Conservation (phyloP, 1,284 basidiomycete species). For the Ceratobasidium sp. region DNA sequence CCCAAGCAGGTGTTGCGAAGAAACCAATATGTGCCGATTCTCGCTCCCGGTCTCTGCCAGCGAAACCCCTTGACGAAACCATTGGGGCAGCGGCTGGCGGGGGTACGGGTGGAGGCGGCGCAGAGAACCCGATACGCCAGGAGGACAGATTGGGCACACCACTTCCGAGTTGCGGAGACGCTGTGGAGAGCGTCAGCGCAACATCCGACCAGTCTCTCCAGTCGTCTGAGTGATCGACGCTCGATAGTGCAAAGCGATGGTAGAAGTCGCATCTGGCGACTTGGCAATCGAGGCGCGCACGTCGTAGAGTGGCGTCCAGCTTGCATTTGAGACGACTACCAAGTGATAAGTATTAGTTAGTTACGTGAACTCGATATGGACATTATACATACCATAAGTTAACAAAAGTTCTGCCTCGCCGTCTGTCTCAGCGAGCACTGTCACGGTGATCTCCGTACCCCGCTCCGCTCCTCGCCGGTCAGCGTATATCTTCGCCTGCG, state of each 20-base stretch:
- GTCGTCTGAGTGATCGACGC: conserved; percentile 50
- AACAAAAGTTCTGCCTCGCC: conserved; percentile 46
- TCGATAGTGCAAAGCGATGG: conserved; percentile 50
- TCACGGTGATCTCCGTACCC: conserved; percentile 48
- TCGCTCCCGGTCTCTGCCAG: background rate
- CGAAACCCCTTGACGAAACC: background rate
- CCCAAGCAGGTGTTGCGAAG: background rate
- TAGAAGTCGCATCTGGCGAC: conserved; percentile 48
- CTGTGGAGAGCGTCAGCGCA: too few species aligned
- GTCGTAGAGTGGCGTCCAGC: too few species aligned
- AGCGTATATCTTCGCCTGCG: conserved; percentile 21
- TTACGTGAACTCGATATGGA: background rate
- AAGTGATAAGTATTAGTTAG: background rate
- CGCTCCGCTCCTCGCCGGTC: conserved; percentile 46
- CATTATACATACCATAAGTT: conserved; percentile 48
- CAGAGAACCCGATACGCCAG: conserved; percentile 23
- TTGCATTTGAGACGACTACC: conserved; percentile 49
- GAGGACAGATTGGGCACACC: conserved; percentile 47
- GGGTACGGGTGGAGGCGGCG: background rate
- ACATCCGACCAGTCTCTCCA: conserved; percentile 50
- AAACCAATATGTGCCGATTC: too few species aligned
- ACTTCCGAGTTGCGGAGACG: conserved; percentile 48
- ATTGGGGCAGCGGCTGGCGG: background rate
- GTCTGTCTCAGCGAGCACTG: conserved; percentile 47
- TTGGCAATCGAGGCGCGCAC: conserved; percentile 50